Conservation (phyloP, 2,329 filamentous ascomycete species). For the Arthrobotrys musiformis region DNA sequence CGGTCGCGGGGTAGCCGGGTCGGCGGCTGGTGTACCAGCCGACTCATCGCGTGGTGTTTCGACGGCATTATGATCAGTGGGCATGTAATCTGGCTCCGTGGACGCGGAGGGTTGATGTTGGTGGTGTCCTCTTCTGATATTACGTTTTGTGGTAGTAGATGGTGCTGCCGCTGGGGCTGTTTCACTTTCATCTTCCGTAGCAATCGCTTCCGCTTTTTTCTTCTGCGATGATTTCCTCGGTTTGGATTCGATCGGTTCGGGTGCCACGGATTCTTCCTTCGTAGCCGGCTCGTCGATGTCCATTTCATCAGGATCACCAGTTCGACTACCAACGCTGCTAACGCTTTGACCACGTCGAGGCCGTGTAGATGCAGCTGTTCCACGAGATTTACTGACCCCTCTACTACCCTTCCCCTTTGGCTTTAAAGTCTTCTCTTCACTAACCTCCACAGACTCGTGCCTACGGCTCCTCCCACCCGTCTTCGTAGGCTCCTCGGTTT, state of each 20-base stretch:
- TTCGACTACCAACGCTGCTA: constrained; percentile 47
- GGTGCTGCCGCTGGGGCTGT: neutral
- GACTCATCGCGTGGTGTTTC: constrained; percentile 36
- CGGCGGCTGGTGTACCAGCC: constrained; percentile 1
- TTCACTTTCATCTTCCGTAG: constrained; percentile 7
- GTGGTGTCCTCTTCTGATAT: constrained; percentile 2
- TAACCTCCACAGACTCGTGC: constrained; percentile 29
- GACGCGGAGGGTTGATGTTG: constrained; percentile 19
- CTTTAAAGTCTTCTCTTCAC: constrained; percentile 30
- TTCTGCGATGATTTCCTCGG: constrained; percentile 14
- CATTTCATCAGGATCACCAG: constrained; percentile 48
- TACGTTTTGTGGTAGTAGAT: neutral
- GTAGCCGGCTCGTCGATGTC: constrained; percentile 34
- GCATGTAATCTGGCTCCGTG: constrained; percentile 48
- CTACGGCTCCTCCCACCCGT: neutral
- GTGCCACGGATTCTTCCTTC: constrained; percentile 44
- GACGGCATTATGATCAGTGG: neutral
- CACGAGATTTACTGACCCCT: constrained; percentile 36
- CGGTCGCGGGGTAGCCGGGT: constrained; percentile 42
- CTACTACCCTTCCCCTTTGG: constrained; percentile 4
- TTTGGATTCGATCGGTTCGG: constrained; percentile 12
- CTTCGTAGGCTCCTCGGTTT: neutral
- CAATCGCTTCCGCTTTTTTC: constrained; percentile 7
- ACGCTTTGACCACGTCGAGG: constrained; percentile 47
- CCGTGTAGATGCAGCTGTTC: constrained; percentile 39